phyloP scores from a whole-genome alignment of 352 stramenopile species.

The Peronospora tabacina region DNA sequence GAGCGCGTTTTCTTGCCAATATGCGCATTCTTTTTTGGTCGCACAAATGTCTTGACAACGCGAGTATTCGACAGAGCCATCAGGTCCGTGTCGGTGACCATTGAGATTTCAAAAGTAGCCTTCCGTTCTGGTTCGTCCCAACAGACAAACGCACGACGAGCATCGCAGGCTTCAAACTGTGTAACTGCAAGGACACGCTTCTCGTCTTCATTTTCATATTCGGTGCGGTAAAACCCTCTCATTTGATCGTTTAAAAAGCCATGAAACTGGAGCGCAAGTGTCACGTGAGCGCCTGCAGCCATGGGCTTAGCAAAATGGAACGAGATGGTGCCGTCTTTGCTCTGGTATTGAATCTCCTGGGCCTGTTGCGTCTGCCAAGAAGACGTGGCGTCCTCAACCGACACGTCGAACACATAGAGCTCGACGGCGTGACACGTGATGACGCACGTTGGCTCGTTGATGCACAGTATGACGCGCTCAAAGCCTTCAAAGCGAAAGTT shows the following conservation, averaged over 20 bases:
- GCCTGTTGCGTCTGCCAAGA: constrained; percentile 22
- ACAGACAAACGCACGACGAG: constrained; percentile 94
- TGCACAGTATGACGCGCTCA: constrained; percentile 43
- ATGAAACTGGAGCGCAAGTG: constrained; percentile 44
- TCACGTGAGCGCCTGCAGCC: constrained; percentile 24
- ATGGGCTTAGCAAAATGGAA: constrained; percentile 51
- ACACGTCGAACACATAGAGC: constrained; percentile 79
- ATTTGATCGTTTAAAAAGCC: constrained; percentile 90
- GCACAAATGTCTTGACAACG: constrained; percentile 76
- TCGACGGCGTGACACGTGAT: constrained; percentile 94
- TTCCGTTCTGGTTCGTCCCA: constrained; percentile 97
- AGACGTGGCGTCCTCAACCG: constrained; percentile 32
- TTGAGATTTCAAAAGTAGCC: constrained; percentile 90
- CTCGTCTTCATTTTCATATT: constrained; percentile 88
- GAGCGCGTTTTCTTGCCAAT: constrained; percentile 34
- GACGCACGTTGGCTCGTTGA: constrained; percentile 48
- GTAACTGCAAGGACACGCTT: constrained; percentile 91
- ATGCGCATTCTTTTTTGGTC: constrained; percentile 45
- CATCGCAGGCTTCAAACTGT: constrained; percentile 80
- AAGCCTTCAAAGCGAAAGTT: constrained; percentile 73
- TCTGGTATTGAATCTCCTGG: constrained; percentile 41
- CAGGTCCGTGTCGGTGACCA: constrained; percentile 84
- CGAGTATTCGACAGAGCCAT: constrained; percentile 96
- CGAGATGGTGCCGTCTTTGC: constrained; percentile 47
- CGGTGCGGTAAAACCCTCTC: constrained; percentile 93